These are phyloP conservation scores for Punica granatum DNA, from an alignment of 345 rosid genomes.

Conservation along the genomic window DNA sequence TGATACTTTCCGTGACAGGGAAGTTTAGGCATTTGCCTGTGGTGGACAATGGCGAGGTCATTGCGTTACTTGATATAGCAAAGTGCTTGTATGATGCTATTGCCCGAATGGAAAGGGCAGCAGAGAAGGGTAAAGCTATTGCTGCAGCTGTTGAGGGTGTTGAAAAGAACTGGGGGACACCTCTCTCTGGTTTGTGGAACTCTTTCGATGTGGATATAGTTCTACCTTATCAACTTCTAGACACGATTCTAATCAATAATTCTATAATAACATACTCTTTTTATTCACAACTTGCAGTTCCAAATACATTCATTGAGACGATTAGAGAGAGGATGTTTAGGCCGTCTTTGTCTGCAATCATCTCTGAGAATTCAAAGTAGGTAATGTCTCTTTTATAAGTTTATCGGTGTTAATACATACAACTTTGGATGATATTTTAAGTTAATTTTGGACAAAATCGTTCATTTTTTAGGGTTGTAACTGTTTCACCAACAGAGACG, in stretches of 20 bases:
- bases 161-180: constrained; percentile 86
- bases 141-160: constrained; percentile 99
- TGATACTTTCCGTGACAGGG: constrained; percentile 36
- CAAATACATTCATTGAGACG: constrained; percentile 79
- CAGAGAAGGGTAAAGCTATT: constrained; percentile 97
- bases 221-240: not conserved
- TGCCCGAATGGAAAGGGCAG: constrained; percentile 99
- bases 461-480: constrained; percentile 60
- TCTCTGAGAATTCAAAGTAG: constrained; percentile 95
- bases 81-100: constrained; percentile 97
- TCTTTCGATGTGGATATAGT: not conserved
- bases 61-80: constrained; percentile 93
- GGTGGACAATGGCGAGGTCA: constrained; percentile 98
- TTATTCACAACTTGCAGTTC: constrained; percentile 33
- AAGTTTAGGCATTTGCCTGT: constrained; percentile 98
- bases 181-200: constrained; percentile 57
- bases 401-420: not conserved
- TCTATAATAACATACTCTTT: not conserved
- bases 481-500: constrained; percentile 73
- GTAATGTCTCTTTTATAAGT: constrained; percentile 46
- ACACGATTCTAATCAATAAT: not conserved
- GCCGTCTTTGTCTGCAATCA: constrained; percentile 78
- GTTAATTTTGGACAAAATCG: constrained; percentile 14
- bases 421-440: not conserved
- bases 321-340: constrained; percentile 86